Percentiles rank a stretch among this genome's conserved stretches.
Conservation (phyloP, 2,329 filamentous ascomycete genomes). For the Pyrenophora teres region DNA sequence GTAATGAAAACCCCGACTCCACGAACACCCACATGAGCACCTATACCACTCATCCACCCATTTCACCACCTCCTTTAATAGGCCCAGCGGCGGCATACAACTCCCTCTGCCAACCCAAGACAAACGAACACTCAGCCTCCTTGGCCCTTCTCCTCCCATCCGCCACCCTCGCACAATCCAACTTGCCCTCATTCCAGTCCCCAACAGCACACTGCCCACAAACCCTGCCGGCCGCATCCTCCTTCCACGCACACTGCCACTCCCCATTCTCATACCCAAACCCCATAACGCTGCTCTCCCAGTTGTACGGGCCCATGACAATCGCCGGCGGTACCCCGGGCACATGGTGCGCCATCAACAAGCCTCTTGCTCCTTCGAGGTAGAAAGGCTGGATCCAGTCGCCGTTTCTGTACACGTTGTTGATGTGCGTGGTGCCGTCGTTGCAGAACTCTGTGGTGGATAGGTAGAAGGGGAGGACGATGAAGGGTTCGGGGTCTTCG, state of each 20-base stretch:
- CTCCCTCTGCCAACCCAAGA: constrained; percentile 11
- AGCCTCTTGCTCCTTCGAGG: not conserved
- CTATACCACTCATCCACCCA: too few relatives aligned
- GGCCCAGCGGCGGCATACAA: not conserved
- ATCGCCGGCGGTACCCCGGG: constrained; percentile 2
- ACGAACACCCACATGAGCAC: too few relatives aligned
- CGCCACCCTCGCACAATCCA: not conserved
- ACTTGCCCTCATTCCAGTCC: constrained; percentile 2
- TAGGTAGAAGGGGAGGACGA: constrained; percentile 24
- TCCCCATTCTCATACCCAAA: constrained; percentile 12
- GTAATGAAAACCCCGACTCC: too few relatives aligned
- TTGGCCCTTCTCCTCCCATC: not conserved
- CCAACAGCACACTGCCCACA: constrained; percentile 26
- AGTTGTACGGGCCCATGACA: constrained; percentile 11
- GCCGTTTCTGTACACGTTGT: not conserved
- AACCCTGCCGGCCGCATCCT: constrained; percentile 15
- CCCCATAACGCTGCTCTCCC: not conserved
- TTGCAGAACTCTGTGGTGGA: constrained; percentile 12
- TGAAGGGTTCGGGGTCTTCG: constrained; percentile 1
- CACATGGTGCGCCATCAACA: constrained; percentile 7
- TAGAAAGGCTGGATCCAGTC: not conserved
- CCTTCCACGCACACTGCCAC: constrained; percentile 18
- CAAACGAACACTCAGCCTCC: constrained; percentile 20
- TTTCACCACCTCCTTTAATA: too few relatives aligned
- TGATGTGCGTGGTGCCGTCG: not conserved